Conservation (phyloP, 2,329 filamentous ascomycete genomes). For the Xylariaceae sp. region DNA sequence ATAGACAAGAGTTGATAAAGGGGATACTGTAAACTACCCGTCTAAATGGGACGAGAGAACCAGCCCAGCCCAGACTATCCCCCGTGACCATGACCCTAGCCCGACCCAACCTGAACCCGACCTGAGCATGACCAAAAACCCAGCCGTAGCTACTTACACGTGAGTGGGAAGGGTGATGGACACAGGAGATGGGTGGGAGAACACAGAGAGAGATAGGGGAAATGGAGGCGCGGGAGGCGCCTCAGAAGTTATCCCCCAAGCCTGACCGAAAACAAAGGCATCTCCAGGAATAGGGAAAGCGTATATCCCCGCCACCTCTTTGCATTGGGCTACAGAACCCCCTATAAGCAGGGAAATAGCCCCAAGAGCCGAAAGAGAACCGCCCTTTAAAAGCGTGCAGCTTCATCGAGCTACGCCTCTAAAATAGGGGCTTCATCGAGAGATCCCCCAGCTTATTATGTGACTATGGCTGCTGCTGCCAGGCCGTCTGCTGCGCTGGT, state of each 20-base stretch:
- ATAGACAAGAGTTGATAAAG: background rate
- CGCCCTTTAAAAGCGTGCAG: conserved; percentile 9
- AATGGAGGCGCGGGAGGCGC: background rate
- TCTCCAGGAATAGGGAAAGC: background rate
- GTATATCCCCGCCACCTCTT: background rate
- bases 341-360: background rate
- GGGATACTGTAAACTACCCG: background rate
- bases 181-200: background rate
- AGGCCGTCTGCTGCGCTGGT: conserved; percentile 59
- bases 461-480: conserved; percentile 44
- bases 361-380: background rate
- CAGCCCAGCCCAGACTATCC: background rate
- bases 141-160: background rate
- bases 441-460: background rate
- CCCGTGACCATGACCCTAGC: background rate
- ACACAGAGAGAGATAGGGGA: background rate
- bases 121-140: background rate
- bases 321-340: background rate
- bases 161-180: background rate
- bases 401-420: conserved; percentile 3
- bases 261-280: background rate
- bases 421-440: background rate
- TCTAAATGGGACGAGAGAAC: background rate
- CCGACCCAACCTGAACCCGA: background rate
- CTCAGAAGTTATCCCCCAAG: background rate